Evolutionary conservation across 441 rosid genomes (phyloP).

Genomic region (Manihot esculenta): DNA sequence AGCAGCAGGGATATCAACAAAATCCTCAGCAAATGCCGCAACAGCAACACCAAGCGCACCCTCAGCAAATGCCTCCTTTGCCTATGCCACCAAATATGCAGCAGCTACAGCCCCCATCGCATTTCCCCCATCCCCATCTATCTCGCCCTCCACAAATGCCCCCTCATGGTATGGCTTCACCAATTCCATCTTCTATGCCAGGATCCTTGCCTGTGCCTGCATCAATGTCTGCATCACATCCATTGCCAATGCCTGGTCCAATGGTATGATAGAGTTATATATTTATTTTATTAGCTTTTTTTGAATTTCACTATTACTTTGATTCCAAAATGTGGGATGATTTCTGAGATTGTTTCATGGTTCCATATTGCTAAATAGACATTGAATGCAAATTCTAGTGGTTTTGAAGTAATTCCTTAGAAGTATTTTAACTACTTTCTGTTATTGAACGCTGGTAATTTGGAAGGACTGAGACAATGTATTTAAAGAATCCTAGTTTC

Average conservation of each 20-base stretch:
- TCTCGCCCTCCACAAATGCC: slow-evolving; percentile 81
- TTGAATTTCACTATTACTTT: background rate
- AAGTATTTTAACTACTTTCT: background rate
- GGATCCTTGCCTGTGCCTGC: slow-evolving; percentile 47
- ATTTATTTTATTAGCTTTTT: background rate
- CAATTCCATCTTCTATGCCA: slow-evolving; percentile 46
- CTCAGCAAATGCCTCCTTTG: slow-evolving; percentile 71
- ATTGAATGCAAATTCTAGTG: background rate
- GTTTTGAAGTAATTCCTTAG: background rate
- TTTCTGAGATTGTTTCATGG: background rate
- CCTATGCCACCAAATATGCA: slow-evolving; percentile 78
- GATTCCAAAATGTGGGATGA: background rate
- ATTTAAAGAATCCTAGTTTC: slow-evolving; percentile 3
- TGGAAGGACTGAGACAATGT: background rate
- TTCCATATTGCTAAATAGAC: background rate
- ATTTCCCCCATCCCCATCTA: slow-evolving; percentile 75
- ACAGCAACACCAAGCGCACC: slow-evolving; percentile 63
- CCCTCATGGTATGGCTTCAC: slow-evolving; percentile 62
- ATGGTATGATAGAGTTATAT: slow-evolving; percentile 51
- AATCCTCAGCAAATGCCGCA: slow-evolving; percentile 60
- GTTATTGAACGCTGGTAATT: background rate
- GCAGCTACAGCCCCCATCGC: slow-evolving; percentile 87
- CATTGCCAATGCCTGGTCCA: slow-evolving; percentile 63
- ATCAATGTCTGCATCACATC: slow-evolving; percentile 65
- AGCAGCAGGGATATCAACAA: slow-evolving; percentile 87